Evolutionary conservation across 805 yeast genomes (phyloP).

Genomic region (Wickerhamiella vanderwaltii): DNA sequence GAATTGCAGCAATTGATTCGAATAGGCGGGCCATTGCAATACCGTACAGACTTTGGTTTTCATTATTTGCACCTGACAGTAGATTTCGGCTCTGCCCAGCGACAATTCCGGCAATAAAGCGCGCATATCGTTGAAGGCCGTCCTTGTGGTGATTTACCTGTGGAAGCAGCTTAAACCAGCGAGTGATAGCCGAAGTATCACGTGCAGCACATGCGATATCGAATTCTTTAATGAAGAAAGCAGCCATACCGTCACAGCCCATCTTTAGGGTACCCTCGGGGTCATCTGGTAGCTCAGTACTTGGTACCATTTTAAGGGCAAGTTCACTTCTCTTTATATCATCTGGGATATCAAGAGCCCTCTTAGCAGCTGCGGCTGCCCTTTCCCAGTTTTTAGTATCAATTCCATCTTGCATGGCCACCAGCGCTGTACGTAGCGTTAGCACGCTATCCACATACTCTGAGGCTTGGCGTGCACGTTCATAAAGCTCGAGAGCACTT

Average conservation of each 20-base stretch:
- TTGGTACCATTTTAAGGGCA: conserved; percentile 73
- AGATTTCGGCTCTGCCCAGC: conserved; percentile 64
- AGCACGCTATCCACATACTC: conserved; percentile 55
- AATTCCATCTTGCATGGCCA: conserved; percentile 56
- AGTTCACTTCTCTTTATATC: conserved; percentile 49
- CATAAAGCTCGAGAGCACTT: conserved; percentile 14
- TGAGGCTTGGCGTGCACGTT: conserved; percentile 47
- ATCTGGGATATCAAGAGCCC: conserved; percentile 42
- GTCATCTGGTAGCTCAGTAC: conserved; percentile 69
- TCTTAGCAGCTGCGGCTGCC: conserved; percentile 61
- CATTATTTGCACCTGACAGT: conserved; percentile 26
- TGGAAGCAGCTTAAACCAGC: conserved; percentile 79
- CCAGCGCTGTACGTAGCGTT: conserved; percentile 50
- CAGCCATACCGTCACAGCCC: conserved; percentile 50
- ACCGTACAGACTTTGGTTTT: conserved; percentile 28
- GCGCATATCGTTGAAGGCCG: conserved; percentile 74
- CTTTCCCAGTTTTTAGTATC: conserved; percentile 55
- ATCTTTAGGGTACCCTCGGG: conserved; percentile 46
- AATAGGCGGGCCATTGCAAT: conserved; percentile 39
- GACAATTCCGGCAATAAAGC: conserved; percentile 73
- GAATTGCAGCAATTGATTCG: conserved; percentile 72
- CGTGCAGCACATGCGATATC: conserved; percentile 52
- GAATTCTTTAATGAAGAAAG: conserved; percentile 50
- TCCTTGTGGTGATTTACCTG: conserved; percentile 55
- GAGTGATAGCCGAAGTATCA: conserved; percentile 59